Evolutionary conservation across 2,329 filamentous ascomycete species (phyloP).

Genomic region (Sclerotinia subarctica): DNA sequence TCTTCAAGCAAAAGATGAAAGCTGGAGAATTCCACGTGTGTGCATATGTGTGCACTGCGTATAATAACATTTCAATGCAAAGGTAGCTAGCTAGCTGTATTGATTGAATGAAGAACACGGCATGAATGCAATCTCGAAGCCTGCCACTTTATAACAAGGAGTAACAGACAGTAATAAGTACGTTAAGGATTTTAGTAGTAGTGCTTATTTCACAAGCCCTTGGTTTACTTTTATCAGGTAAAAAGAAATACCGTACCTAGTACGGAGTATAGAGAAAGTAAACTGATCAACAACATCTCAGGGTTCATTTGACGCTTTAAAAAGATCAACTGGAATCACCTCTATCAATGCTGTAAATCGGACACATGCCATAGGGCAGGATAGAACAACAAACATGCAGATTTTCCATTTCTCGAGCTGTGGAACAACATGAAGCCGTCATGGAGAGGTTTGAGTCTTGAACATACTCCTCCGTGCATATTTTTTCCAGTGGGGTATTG

Average conservation of each 20-base stretch:
- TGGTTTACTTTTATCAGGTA: not conserved
- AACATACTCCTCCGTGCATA: no score
- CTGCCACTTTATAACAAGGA: not conserved
- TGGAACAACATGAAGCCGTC: not conserved
- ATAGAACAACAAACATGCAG: not conserved
- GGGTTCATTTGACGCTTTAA: not conserved
- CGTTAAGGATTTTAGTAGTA: no score
- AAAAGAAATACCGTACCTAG: no score
- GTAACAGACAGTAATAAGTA: not conserved
- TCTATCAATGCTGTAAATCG: not conserved
- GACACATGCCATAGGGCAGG: not conserved
- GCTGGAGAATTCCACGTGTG: conserved; percentile 10
- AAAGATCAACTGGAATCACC: not conserved
- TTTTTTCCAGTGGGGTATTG: not conserved
- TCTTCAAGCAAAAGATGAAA: not conserved
- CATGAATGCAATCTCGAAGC: not conserved
- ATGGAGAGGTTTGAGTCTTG: not conserved
- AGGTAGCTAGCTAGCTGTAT: not conserved
- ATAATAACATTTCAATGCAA: not conserved
- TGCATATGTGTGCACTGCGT: not conserved
- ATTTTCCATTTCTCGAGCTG: no score
- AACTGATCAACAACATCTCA: not conserved
- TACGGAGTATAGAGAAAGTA: no score
- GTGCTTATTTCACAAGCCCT: not conserved
- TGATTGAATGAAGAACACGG: not conserved